Conservation (phyloP, 352 stramenopile species). For the Phytophthora foliorum region DNA sequence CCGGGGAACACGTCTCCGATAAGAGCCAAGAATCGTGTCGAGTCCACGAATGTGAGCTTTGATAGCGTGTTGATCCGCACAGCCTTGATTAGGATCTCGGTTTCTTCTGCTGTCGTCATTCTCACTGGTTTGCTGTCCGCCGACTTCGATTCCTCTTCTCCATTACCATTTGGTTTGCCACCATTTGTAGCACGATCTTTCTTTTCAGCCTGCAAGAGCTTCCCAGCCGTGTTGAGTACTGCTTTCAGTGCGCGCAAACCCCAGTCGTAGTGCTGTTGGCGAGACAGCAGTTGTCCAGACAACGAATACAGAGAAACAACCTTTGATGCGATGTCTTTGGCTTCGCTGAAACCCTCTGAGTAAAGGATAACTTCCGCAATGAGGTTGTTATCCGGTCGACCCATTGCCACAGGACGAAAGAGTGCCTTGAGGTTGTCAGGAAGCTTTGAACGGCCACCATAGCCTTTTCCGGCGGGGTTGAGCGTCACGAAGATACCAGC, state of each 20-base stretch:
- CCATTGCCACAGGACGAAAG: slow-evolving; percentile 96
- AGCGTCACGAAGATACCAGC: slow-evolving; percentile 97
- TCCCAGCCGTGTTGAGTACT: slow-evolving; percentile 95
- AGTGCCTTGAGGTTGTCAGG: slow-evolving; percentile 96
- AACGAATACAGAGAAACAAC: slow-evolving; percentile 94
- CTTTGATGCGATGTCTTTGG: slow-evolving; percentile 92
- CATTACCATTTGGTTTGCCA: slow-evolving; percentile 12
- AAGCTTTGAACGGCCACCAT: slow-evolving; percentile 93
- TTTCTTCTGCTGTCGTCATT: slow-evolving; percentile 83
- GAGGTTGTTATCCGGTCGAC: slow-evolving; percentile 92
- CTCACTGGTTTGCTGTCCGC: slow-evolving; percentile 34
- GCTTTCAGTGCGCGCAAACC: slow-evolving; percentile 94
- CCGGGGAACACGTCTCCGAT: slow-evolving; percentile 96
- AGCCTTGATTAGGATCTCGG: slow-evolving; percentile 95
- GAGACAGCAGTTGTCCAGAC: slow-evolving; percentile 84
- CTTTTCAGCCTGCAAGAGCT: slow-evolving; percentile 89
- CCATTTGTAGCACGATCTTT: slow-evolving; percentile 55
- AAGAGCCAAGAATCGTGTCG: slow-evolving; percentile 89
- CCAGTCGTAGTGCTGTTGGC: slow-evolving; percentile 96
- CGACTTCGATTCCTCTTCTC: slow-evolving; percentile 28
- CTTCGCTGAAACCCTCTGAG: slow-evolving; percentile 92
- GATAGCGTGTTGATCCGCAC: slow-evolving; percentile 96
- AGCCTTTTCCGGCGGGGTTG: slow-evolving; percentile 95
- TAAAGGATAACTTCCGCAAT: slow-evolving; percentile 96
- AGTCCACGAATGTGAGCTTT: slow-evolving; percentile 96